A percentile compares a stretch with the other conserved stretches of the same genome.
phyloP scores from a whole-genome alignment of 192 early-diverging fungal genomes.

The Kappamyces sp. region DNA sequence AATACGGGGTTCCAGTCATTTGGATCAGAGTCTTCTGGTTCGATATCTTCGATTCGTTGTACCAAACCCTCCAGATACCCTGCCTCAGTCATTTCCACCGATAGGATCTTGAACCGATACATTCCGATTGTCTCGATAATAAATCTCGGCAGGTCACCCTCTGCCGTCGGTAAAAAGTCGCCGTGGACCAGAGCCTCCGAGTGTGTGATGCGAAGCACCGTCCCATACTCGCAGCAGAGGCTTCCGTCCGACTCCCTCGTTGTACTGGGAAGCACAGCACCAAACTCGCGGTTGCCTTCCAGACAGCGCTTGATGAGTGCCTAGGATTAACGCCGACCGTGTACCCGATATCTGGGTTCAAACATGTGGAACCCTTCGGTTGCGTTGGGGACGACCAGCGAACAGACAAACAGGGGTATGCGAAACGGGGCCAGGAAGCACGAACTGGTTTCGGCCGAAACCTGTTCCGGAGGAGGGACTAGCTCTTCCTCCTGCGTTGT shows the following conservation, averaged over 20 bases:
- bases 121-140: constrained; percentile 8
- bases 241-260: background rate
- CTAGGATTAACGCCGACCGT: background rate
- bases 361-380: constrained; percentile 14
- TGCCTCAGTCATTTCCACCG: background rate
- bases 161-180: constrained; percentile 9
- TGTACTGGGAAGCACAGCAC: constrained; percentile 1
- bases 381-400: constrained; percentile 12
- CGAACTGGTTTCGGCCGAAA: too few relatives aligned
- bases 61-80: constrained; percentile 2
- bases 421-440: too few relatives aligned
- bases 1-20: constrained; percentile 5
- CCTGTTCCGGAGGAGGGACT: too few relatives aligned
- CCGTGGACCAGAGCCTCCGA: constrained; percentile 18
- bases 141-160: constrained; percentile 12
- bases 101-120: constrained; percentile 2
- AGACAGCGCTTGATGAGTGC: constrained; percentile 1
- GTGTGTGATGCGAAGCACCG: constrained; percentile 20
- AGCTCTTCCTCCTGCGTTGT: background rate
- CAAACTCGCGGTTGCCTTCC: constrained; percentile 7
- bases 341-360: constrained; percentile 18
- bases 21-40: background rate
- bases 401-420: constrained; percentile 22
- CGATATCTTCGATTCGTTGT: constrained; percentile 14
- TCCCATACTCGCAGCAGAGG: constrained; percentile 20